A percentile compares a stretch with the other conserved stretches of the same genome.
Evolutionary conservation across 2,329 filamentous ascomycete species (phyloP).

Genomic region (Niveomyces coronatus): DNA sequence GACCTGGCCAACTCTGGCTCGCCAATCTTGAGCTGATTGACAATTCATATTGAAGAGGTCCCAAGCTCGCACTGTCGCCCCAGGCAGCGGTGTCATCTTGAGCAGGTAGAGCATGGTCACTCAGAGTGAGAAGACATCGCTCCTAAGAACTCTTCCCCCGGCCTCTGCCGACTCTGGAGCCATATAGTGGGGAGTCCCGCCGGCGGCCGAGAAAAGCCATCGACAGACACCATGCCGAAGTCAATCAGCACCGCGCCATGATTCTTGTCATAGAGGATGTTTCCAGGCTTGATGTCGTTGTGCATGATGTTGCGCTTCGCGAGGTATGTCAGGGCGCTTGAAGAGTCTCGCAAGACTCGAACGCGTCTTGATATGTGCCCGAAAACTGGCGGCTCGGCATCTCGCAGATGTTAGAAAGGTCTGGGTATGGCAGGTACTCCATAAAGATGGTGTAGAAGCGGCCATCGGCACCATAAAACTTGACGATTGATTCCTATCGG

Average conservation of each 20-base stretch:
- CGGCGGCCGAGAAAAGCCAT: neutral
- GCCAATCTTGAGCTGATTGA: too few relatives aligned
- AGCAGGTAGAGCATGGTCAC: neutral
- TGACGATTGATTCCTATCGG: constrained; percentile 7
- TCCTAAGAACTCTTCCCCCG: neutral
- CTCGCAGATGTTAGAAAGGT: too few relatives aligned
- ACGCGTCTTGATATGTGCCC: neutral
- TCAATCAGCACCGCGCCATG: neutral
- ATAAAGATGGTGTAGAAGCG: neutral
- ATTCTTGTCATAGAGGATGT: neutral
- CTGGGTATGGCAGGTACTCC: neutral
- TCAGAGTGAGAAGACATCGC: neutral
- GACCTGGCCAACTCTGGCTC: too few relatives aligned
- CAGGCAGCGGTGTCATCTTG: neutral
- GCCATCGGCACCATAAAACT: neutral
- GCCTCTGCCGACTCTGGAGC: neutral
- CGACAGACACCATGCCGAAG: neutral
- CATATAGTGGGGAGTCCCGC: neutral
- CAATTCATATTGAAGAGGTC: neutral
- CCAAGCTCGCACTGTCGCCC: neutral
- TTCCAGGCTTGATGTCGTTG: constrained; percentile 1
- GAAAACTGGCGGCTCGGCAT: neutral
- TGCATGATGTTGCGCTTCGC: neutral
- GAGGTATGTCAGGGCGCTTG: neutral
- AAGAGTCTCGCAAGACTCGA: too few relatives aligned